phyloP scores from a whole-genome alignment of 805 yeast species.

The Dipodascus albidus region DNA sequence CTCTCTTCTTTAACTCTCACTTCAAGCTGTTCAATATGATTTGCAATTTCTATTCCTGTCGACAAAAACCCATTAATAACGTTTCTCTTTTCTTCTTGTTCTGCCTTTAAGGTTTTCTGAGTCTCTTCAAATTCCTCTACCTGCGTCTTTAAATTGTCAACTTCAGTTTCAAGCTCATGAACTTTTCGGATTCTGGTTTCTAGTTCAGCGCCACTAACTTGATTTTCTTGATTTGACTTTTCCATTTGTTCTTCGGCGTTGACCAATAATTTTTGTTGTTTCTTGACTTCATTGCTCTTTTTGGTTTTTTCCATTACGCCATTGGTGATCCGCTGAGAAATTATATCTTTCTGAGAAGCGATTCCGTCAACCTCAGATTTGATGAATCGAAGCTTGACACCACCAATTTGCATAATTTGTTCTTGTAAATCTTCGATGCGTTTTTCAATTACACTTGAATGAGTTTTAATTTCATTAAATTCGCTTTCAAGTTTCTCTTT shows the following conservation, averaged over 20 bases:
- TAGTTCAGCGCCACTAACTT: constrained; percentile 27
- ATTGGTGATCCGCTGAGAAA: constrained; percentile 43
- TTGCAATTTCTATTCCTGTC: constrained; percentile 53
- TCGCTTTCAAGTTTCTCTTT: constrained; percentile 30
- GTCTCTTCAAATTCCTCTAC: constrained; percentile 21
- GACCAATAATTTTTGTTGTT: constrained; percentile 37
- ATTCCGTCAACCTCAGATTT: constrained; percentile 73
- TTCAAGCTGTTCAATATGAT: constrained; percentile 48
- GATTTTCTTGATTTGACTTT: constrained; percentile 20
- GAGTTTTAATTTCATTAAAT: constrained; percentile 35
- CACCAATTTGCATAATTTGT: constrained; percentile 83
- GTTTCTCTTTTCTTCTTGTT: constrained; percentile 29
- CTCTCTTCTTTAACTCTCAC: constrained; percentile 32
- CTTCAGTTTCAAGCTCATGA: constrained; percentile 10
- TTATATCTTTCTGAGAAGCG: constrained; percentile 50
- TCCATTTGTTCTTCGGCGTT: constrained; percentile 38
- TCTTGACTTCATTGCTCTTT: constrained; percentile 49
- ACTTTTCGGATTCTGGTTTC: constrained; percentile 14
- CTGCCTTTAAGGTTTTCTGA: constrained; percentile 27
- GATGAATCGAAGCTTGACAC: constrained; percentile 69
- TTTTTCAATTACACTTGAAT: constrained; percentile 43
- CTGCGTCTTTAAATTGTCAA: constrained; percentile 11
- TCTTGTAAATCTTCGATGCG: constrained; percentile 55
- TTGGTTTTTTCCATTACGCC: constrained; percentile 49
- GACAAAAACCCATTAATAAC: constrained; percentile 48